Evolutionary conservation across 177 flowering plant genomes (phyloP), one percentile per base, ranked within the genome.

Genomic region (Telopea speciosissima): DNA sequence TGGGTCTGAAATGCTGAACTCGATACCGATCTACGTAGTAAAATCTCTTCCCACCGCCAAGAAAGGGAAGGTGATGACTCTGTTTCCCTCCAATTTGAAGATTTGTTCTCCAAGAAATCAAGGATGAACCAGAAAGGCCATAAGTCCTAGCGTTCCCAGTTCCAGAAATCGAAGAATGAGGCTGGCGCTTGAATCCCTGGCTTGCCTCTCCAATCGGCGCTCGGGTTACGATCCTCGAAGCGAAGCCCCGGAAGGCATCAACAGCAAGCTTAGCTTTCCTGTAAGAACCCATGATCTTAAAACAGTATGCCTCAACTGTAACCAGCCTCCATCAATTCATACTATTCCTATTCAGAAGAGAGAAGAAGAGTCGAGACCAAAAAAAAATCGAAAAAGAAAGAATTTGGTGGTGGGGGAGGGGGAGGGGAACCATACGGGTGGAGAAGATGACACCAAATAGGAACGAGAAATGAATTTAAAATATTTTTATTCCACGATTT

Each of bases 1-100:
- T 79, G 0, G 84, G 89, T 79, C 54, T 76, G 33, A 95, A 91
- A 75, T 95, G 97, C 16, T 76, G 81, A 45, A 93, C 85, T 4
- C 75, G 81, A 33, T 79, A 22, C 1, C 88, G 75, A 78, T 93
- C 98, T 0, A 85, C 92, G 54, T 87, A 85, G 76, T 91, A 95
- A 68, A 36, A 82, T 66, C 96, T 81, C 78, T 71, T 81, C 2
- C 81, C 81, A 10, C 63, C 74, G 26, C 17, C 73, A 4, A 68
- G 28, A 72, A 81, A 80, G 9, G 73, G 67, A 44, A 45, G 67
- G n/a, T 22, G 28, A 1, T 42, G 63, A 23, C 33, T 73, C 24
- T 70, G 70, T 6, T 54, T 77, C 1, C 28, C 26, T 16, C 63
- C 74, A 42, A 25, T 40, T 17, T 62, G 70, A 11, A 31, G 68